A percentile compares a stretch with the other conserved stretches of the same genome.
Evolutionary conservation across 768 basidiomycete genomes (phyloP).

Genomic region (Suillus tomentosus): DNA sequence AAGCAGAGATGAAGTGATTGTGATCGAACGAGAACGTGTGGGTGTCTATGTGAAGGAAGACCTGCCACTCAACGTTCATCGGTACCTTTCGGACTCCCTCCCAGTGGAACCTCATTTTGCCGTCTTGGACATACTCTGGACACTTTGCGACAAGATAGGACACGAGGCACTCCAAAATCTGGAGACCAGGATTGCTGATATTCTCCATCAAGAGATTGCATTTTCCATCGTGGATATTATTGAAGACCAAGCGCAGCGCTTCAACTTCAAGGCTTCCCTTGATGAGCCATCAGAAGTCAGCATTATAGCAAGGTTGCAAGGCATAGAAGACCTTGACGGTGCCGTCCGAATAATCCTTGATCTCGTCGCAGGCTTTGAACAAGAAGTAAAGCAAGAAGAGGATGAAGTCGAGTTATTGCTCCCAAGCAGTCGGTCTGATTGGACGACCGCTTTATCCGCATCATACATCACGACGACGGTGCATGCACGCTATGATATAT

Average conservation of each 20-base stretch:
- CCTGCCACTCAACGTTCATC: slow-evolving; percentile 58
- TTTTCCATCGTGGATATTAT: slow-evolving; percentile 79
- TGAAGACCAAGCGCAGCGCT: slow-evolving; percentile 58
- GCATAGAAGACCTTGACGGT: slow-evolving; percentile 55
- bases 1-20: slow-evolving; percentile 47
- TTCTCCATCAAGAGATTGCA: slow-evolving; percentile 75
- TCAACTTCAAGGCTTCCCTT: slow-evolving; percentile 54
- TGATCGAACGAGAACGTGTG: slow-evolving; percentile 79
- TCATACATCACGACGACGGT: slow-evolving; percentile 64
- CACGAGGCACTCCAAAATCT: slow-evolving; percentile 55
- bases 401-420: slow-evolving; percentile 61
- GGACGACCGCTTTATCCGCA: slow-evolving; percentile 62
- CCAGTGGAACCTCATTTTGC: slow-evolving; percentile 53
- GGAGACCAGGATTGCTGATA: slow-evolving; percentile 60
- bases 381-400: slow-evolving; percentile 71
- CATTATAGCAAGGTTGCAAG: slow-evolving; percentile 61
- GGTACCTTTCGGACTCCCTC: slow-evolving; percentile 47
- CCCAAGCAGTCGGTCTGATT: slow-evolving; percentile 58
- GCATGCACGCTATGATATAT: slow-evolving; percentile 75
- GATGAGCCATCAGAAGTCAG: slow-evolving; percentile 63
- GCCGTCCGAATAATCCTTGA: slow-evolving; percentile 62
- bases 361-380: slow-evolving; percentile 71
- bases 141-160: slow-evolving; percentile 60
- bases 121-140: slow-evolving; percentile 65
- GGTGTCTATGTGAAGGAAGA: slow-evolving; percentile 68